Evolutionary conservation across 2,329 filamentous ascomycete genomes (phyloP), one percentile per base, ranked within the genome.

Genomic region (Corynespora cassiicola): DNA sequence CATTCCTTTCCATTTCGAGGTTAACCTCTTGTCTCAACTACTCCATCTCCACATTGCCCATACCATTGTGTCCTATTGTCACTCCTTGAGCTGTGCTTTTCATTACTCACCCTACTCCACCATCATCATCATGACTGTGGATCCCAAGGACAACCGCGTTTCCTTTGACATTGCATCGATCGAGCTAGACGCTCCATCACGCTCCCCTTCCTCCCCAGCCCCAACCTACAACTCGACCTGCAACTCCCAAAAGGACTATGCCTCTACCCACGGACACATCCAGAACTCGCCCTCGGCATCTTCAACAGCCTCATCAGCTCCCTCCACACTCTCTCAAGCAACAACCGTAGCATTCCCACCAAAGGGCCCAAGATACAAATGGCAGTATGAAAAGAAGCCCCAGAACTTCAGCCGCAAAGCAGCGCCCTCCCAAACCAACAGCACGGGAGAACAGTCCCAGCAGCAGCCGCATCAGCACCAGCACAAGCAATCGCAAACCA

Each of bases 391-490:
- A n/a, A n/a, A n/a, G n/a, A n/a, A n/a, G n/a, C n/a, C n/a, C n/a
- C n/a, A n/a, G n/a, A n/a, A n/a, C n/a, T n/a, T n/a, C n/a, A n/a
- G n/a, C n/a, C n/a, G n/a, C n/a, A n/a, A n/a, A n/a, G n/a, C n/a
- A n/a, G n/a, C n/a, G n/a, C 28, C 14, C 18, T 21, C 21, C 21
- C 21, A 12, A 16, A n/a, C n/a, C n/a, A n/a, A n/a, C n/a, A n/a
- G n/a, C n/a, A n/a, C n/a, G n/a, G n/a, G n/a, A 7, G 23, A 28
- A 17, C 43, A 10, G 15, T 15, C 5, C 21, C 26, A 15, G 26
- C 15, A 28, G 22, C 24, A 14, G 12, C 29, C 7, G 27, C 31
- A 19, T 54, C 11, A 39, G 15, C 36, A 45, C 40, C 9, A 39
- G 29, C n/a, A 42, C 48, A 7, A 54, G 11, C 10, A 12, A 21